Evolutionary conservation across 345 rosid genomes (phyloP), one percentile per base, ranked within the genome.

Genomic region (Trapa incisa): DNA sequence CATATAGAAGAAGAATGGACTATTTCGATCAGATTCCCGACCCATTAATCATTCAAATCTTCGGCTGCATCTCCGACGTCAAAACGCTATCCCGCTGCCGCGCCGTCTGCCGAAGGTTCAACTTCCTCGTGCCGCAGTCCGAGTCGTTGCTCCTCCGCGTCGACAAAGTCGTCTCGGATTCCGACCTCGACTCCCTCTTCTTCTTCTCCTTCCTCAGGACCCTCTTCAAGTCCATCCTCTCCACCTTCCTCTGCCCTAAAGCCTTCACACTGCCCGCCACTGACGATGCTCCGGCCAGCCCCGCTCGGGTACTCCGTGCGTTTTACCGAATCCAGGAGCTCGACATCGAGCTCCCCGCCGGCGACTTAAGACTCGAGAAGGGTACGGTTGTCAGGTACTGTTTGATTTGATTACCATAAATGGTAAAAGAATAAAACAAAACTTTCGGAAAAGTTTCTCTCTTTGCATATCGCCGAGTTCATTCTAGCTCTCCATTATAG

Each of bases 1-100:
- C 12, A 45, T 7, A 45, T 45, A 45, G 11, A 45, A 45, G 11
- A 45, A 45, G 13, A 57, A 80, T 74, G 82, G 84, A 83, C 73
- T 65, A 67, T 58, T 83, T 85, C 33, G 86, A 81, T 80, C 77
- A 13, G 15, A 76, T 83, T 7, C 82, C 86, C 11, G 86, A 85
- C 66, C 70, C 80, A 17, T 61, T 85, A 48, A 69, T 85, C 73
- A 65, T 83, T 60, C 72, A 68, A n/a, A 70, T 85, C 71, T 77
- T 85, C 82, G 81, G 78, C 73, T 71, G 70, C 2, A 69, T 85
- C 65, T 68, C 79, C 72, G 86, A 83, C 73, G 65, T 80, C 76
- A 81, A 80, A 70, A 29, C 83, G 61, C 73, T 85, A 1, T 67
- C 78, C 37, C 78, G 78, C 15, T 83, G 87, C 69, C 79, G 79